Evolutionary conservation across 164 flowering plant species (phyloP).

Genomic region (Tetrastigma voinierianum): DNA sequence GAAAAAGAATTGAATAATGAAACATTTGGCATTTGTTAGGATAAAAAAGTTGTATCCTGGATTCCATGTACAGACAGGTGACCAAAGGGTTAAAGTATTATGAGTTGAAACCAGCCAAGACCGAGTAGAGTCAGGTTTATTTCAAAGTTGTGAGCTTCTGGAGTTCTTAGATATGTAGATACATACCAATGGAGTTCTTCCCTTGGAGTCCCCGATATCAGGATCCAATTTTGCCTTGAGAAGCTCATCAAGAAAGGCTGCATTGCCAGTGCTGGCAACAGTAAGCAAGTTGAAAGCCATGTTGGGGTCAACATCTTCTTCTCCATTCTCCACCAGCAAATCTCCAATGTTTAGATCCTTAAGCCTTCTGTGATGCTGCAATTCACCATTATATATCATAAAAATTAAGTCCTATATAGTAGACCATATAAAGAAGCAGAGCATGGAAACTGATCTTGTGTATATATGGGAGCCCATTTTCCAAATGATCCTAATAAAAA

Average conservation of each 20-base stretch:
- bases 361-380: conserved; percentile 66
- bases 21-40: too few species aligned
- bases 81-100: too few species aligned
- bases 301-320: conserved; percentile 40
- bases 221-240: conserved; percentile 75
- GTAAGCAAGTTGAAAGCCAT: conserved; percentile 47
- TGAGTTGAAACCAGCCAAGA: too few species aligned
- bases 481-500: not conserved
- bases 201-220: conserved; percentile 58
- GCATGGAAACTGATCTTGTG: not conserved
- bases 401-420: too few species aligned
- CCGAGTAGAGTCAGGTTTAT: too few species aligned
- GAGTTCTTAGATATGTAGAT: not conserved
- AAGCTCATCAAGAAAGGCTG: conserved; percentile 79
- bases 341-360: conserved; percentile 54
- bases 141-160: too few species aligned
- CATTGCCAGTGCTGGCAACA: conserved; percentile 68
- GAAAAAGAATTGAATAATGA: too few species aligned
- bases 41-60: too few species aligned
- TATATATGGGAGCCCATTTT: too few species aligned
- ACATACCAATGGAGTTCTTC: conserved; percentile 83
- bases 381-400: not conserved
- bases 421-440: too few species aligned
- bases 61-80: too few species aligned
- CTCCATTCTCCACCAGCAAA: conserved; percentile 35